Percentiles rank a stretch among this genome's conserved stretches.
These are phyloP conservation scores for Mycena belliarum DNA, from an alignment of 768 basidiomycete genomes.

Conservation along the genomic window DNA sequence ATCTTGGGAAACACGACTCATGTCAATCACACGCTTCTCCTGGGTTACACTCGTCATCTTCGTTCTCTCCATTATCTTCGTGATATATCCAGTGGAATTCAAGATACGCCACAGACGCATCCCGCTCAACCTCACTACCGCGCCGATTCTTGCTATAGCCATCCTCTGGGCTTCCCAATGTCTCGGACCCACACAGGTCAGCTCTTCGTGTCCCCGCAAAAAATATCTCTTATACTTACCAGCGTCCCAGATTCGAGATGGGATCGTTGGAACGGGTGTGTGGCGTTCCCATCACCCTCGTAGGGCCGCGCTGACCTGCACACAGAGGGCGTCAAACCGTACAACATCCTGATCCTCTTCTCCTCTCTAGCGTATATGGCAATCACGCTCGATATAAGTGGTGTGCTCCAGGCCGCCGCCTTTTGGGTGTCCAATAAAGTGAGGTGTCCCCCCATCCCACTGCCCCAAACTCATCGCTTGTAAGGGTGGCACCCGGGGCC, in stretches of 20 bases:
- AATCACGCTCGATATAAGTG: slow-evolving; percentile 87
- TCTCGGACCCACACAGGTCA: slow-evolving; percentile 34
- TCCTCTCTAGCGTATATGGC: slow-evolving; percentile 91
- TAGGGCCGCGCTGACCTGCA: not conserved
- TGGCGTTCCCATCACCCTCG: not conserved
- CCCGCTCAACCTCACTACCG: slow-evolving; percentile 44
- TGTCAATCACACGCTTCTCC: slow-evolving; percentile 44
- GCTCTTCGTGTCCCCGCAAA: too few species aligned
- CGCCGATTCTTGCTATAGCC: slow-evolving; percentile 49
- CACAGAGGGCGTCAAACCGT: slow-evolving; percentile 74
- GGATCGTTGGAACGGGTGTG: slow-evolving; percentile 53
- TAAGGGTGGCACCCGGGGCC: slow-evolving; percentile 71
- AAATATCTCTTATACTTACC: too few species aligned
- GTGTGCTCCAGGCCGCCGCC: slow-evolving; percentile 82
- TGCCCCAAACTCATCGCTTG: too few species aligned
- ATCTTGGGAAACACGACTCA: too few species aligned
- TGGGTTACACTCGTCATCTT: slow-evolving; percentile 50
- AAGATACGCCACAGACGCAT: slow-evolving; percentile 27
- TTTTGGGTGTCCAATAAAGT: slow-evolving; percentile 87
- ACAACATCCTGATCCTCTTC: slow-evolving; percentile 92
- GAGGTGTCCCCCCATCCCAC: too few species aligned
- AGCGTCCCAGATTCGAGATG: slow-evolving; percentile 54
- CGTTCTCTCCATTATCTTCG: slow-evolving; percentile 48
- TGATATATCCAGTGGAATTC: slow-evolving; percentile 42
- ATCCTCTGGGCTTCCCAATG: slow-evolving; percentile 54